These are phyloP conservation scores for Vigna nakashimae DNA, from an alignment of 306 rosid genomes.

Conservation along the genomic window DNA sequence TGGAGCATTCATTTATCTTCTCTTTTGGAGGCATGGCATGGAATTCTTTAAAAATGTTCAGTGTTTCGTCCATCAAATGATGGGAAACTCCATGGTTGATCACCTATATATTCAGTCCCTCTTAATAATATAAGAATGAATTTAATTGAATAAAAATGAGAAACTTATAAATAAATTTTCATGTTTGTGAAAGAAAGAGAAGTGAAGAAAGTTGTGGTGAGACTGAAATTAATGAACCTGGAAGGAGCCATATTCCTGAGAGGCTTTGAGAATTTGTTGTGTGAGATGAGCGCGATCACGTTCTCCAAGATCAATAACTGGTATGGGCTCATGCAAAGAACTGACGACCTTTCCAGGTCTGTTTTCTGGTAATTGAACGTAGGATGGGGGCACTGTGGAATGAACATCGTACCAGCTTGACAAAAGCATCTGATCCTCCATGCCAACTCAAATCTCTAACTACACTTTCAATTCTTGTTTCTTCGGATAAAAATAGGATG, in stretches of 20 bases:
- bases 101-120: constrained; percentile 46
- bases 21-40: constrained; percentile 67
- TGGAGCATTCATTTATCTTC: constrained; percentile 63
- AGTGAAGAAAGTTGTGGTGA: neutral
- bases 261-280: constrained; percentile 55
- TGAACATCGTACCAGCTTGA: constrained; percentile 51
- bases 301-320: constrained; percentile 59
- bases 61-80: constrained; percentile 50
- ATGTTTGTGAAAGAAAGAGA: no score
- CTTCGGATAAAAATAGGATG: neutral
- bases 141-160: no score
- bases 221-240: constrained; percentile 52
- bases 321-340: constrained; percentile 43
- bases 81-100: constrained; percentile 74
- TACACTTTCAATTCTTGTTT: constrained; percentile 5
- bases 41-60: constrained; percentile 62
- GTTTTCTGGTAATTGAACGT: constrained; percentile 50
- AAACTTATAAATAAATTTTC: no score
- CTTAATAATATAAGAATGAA: no score
- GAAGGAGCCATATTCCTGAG: constrained; percentile 70
- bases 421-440: constrained; percentile 47
- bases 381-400: constrained; percentile 49
- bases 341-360: constrained; percentile 42
- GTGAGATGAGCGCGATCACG: constrained; percentile 42
- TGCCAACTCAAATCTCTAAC: neutral